phyloP scores from a whole-genome alignment of 441 rosid species.

The Pelargonium fulgidum region DNA sequence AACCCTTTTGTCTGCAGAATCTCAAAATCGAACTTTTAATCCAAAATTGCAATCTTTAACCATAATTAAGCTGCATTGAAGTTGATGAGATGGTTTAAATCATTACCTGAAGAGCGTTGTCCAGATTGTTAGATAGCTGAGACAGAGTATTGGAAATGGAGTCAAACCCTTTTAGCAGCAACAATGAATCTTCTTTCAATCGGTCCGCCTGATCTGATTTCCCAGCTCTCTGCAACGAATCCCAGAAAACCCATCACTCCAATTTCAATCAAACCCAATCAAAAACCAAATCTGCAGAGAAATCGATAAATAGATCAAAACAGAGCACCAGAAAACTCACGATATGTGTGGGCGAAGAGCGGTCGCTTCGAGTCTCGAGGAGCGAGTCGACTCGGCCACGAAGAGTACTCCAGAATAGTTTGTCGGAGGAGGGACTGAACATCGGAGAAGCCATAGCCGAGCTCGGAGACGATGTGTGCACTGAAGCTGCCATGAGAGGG shows the following conservation, averaged over 20 bases:
- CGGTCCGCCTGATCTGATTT: constrained; percentile 38
- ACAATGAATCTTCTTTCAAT: constrained; percentile 66
- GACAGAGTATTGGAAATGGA: constrained; percentile 64
- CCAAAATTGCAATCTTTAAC: neutral
- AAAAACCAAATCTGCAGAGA: neutral
- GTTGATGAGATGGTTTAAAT: neutral
- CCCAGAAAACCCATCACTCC: neutral
- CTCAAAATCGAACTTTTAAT: neutral
- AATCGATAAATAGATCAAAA: neutral
- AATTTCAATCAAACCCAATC: neutral
- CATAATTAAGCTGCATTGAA: neutral
- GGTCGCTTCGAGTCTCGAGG: constrained; percentile 30
- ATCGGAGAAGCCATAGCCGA: constrained; percentile 31
- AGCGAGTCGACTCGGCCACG: constrained; percentile 32
- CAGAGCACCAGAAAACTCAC: constrained; percentile 13
- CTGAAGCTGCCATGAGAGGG: constrained; percentile 51
- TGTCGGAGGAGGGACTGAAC: constrained; percentile 38
- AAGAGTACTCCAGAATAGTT: constrained; percentile 45
- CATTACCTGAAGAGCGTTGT: constrained; percentile 70
- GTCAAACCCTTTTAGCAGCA: constrained; percentile 78
- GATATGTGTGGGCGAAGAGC: neutral
- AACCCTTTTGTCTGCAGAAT: neutral
- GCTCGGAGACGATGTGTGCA: constrained; percentile 39
- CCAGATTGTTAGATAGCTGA: constrained; percentile 66
- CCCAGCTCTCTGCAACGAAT: constrained; percentile 17